Percentiles rank a stretch among this genome's conserved stretches.
Evolutionary conservation across 2,329 filamentous ascomycete species (phyloP).

Genomic region (Sarocladium oryzae): DNA sequence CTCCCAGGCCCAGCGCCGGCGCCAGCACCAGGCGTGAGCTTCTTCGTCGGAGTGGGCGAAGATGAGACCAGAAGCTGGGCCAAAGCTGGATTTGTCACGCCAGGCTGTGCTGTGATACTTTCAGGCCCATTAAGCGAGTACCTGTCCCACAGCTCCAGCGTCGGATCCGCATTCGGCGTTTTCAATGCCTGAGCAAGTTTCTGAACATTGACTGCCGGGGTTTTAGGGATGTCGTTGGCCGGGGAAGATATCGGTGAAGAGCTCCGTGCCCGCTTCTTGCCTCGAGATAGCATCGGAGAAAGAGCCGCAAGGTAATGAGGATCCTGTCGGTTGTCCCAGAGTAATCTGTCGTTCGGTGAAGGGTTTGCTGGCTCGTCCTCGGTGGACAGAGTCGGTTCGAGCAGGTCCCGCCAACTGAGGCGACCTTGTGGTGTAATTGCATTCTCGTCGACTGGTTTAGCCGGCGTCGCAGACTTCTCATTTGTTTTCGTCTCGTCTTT

Average conservation of each 20-base stretch:
- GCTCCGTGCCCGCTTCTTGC: slow-evolving; percentile 64
- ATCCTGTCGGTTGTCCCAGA: slow-evolving; percentile 51
- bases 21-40: slow-evolving; percentile 33
- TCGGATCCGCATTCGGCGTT: slow-evolving; percentile 65
- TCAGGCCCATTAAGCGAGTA: slow-evolving; percentile 48
- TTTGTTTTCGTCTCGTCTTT: slow-evolving; percentile 11
- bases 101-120: slow-evolving; percentile 37
- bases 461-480: slow-evolving; percentile 10
- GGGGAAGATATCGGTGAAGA: slow-evolving; percentile 69
- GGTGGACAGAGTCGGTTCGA: slow-evolving; percentile 36
- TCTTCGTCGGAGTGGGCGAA: slow-evolving; percentile 55
- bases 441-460: slow-evolving; percentile 15
- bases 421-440: slow-evolving; percentile 39
- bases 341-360: slow-evolving; percentile 55
- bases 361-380: slow-evolving; percentile 37
- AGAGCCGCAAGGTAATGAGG: slow-evolving; percentile 32
- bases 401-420: slow-evolving; percentile 52
- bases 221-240: slow-evolving; percentile 36
- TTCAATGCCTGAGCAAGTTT: slow-evolving; percentile 52
- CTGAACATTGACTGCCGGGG: slow-evolving; percentile 49
- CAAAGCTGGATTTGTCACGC: slow-evolving; percentile 49
- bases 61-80: slow-evolving; percentile 64
- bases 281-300: slow-evolving; percentile 43
- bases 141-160: slow-evolving; percentile 70
- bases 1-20: slow-evolving; percentile 31